Percentiles rank a stretch among this genome's conserved stretches.
Evolutionary conservation across 2,329 filamentous ascomycete species (phyloP).

Genomic region (Pezicula rhizophila): DNA sequence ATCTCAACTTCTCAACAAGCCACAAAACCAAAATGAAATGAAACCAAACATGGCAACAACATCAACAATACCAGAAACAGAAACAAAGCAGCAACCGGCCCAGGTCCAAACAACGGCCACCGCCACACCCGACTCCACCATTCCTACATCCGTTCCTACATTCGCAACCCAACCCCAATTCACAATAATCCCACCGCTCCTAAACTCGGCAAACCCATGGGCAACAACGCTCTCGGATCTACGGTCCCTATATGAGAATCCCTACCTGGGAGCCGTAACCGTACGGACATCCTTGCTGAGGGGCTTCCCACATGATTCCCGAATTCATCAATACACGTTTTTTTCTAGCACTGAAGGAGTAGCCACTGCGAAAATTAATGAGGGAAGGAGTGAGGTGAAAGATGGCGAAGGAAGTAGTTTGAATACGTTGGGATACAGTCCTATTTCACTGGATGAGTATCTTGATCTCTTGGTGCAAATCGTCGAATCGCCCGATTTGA

Average conservation of each 20-base stretch:
- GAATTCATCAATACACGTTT: constrained; percentile 59
- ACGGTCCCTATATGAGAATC: constrained; percentile 50
- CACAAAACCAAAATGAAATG: no score
- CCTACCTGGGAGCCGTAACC: constrained; percentile 66
- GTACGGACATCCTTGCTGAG: constrained; percentile 61
- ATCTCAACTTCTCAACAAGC: no score
- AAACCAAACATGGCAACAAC: no score
- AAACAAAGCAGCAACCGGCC: no score
- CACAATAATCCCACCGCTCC: constrained; percentile 40
- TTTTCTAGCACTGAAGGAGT: no score
- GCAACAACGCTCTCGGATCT: constrained; percentile 62
- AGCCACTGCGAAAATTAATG: no score
- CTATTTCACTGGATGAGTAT: constrained; percentile 52
- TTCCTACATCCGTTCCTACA: no score
- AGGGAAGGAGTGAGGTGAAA: constrained; percentile 10
- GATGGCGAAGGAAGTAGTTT: constrained; percentile 39
- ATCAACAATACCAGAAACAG: no score
- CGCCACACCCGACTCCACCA: no score
- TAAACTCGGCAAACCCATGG: constrained; percentile 75
- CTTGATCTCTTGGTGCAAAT: constrained; percentile 49
- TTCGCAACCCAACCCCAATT: no score
- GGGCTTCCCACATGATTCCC: constrained; percentile 58
- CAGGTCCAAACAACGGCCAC: no score
- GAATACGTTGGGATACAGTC: constrained; percentile 73
- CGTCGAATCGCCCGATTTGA: constrained; percentile 18